A percentile compares a stretch with the other conserved stretches of the same genome.
Evolutionary conservation across 1,139 yeast species (phyloP).

Genomic region (Kurtzmaniella quercitrusa): DNA sequence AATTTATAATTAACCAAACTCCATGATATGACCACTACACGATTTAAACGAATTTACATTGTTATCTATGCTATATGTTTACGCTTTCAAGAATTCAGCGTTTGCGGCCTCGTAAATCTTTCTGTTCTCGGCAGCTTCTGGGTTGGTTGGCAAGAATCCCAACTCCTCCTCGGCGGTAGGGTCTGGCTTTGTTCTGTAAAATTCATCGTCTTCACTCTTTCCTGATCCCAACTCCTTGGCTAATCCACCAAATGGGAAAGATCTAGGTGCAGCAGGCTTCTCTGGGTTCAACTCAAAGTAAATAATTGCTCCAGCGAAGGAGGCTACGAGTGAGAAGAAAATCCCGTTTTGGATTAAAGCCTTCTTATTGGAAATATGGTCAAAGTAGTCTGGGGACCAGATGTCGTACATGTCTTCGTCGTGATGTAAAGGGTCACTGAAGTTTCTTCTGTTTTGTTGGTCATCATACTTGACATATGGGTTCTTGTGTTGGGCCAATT

Average conservation of each 20-base stretch:
- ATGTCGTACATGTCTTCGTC: conserved; percentile 73
- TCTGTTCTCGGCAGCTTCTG: conserved; percentile 24
- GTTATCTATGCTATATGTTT: conserved; percentile 16
- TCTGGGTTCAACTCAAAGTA: conserved; percentile 65
- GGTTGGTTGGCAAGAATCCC: conserved; percentile 34
- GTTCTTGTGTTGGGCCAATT: conserved; percentile 60
- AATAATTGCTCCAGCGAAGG: conserved; percentile 52
- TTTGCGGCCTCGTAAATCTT: conserved; percentile 34
- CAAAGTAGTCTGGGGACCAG: conserved; percentile 84
- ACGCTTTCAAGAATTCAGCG: conserved; percentile 34
- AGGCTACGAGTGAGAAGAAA: conserved; percentile 54
- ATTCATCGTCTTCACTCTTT: conserved; percentile 41
- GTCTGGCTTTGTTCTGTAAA: conserved; percentile 44
- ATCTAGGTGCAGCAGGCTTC: conserved; percentile 73
- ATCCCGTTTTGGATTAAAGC: conserved; percentile 54
- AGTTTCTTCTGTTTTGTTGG: conserved; percentile 77
- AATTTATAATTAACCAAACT: too few species aligned
- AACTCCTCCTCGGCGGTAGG: conserved; percentile 36
- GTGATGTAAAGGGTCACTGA: conserved; percentile 66
- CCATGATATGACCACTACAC: too few species aligned
- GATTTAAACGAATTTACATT: too few species aligned
- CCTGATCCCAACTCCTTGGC: conserved; percentile 71
- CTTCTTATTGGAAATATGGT: conserved; percentile 53
- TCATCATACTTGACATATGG: conserved; percentile 77
- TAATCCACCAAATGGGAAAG: conserved; percentile 72